phyloP scores from a whole-genome alignment of 179 eudicot genomes.

The Monotropa hypopitys region DNA sequence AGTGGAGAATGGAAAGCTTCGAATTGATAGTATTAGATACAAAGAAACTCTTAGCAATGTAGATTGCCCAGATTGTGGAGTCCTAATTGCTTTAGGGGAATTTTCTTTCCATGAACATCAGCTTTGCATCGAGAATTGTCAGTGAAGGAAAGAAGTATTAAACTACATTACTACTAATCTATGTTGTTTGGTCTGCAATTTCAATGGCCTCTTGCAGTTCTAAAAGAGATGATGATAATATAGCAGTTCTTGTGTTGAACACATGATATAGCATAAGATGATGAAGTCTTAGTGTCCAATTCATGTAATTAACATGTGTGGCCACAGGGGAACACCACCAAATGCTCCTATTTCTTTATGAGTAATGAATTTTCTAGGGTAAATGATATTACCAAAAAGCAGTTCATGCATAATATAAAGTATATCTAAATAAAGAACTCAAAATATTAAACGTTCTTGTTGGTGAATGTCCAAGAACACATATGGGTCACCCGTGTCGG shows the following conservation, averaged over 20 bases:
- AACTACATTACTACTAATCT: too few species aligned
- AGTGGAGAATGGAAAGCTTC: conserved; percentile 25
- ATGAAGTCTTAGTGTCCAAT: neutral
- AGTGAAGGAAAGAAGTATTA: too few species aligned
- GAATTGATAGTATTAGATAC: conserved; percentile 26
- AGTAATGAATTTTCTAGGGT: neutral
- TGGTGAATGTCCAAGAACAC: neutral
- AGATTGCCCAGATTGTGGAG: conserved; percentile 30
- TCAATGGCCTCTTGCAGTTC: too few species aligned
- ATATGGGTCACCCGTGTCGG: neutral
- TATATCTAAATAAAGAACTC: neutral
- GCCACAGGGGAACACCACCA: neutral
- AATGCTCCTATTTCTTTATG: neutral
- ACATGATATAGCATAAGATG: too few species aligned
- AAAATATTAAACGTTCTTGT: neutral
- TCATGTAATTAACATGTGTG: neutral
- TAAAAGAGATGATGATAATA: too few species aligned
- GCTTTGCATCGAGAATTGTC: conserved; percentile 24
- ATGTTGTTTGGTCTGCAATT: too few species aligned
- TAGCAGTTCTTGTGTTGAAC: too few species aligned
- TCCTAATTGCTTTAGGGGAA: conserved; percentile 21
- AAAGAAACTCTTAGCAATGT: conserved; percentile 20
- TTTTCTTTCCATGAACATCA: conserved; percentile 29
- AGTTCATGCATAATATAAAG: neutral
- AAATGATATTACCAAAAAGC: neutral